A percentile compares a stretch with the other conserved stretches of the same genome.
Evolutionary conservation across 2,329 filamentous ascomycete genomes (phyloP).

Genomic region (Coniochaeta hoffmannii): DNA sequence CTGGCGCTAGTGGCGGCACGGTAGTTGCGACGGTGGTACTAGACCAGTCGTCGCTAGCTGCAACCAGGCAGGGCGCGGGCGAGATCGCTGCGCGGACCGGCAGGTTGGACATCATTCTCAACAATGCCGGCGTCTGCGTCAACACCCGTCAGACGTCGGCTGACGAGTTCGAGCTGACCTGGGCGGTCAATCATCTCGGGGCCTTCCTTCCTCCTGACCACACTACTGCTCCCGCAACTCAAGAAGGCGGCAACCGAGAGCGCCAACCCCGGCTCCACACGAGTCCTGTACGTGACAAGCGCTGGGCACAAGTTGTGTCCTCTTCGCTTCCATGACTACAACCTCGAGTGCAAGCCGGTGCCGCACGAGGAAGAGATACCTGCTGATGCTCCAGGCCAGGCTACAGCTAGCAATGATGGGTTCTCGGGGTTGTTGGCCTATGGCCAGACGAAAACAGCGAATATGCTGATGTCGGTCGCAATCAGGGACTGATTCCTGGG

Average conservation of each 20-base stretch:
- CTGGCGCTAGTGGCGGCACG: not conserved
- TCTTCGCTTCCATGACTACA: no score
- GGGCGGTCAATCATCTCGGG: constrained; percentile 31
- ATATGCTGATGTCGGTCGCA: no score
- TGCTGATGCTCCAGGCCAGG: no score
- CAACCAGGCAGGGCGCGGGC: constrained; percentile 22
- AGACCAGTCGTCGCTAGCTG: constrained; percentile 23
- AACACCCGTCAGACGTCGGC: constrained; percentile 11
- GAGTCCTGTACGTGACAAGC: no score
- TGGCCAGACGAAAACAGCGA: no score
- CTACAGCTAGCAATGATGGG: no score
- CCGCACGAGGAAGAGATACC: no score
- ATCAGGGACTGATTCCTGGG: constrained; percentile 17
- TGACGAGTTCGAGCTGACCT: constrained; percentile 26
- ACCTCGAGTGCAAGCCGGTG: no score
- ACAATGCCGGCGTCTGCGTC: not conserved
- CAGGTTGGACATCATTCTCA: not conserved
- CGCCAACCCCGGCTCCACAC: no score
- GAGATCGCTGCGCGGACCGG: not conserved
- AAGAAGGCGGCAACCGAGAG: no score
- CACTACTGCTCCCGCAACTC: not conserved
- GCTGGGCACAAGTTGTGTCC: no score
- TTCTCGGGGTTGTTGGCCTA: no score
- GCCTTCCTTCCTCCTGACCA: constrained; percentile 25
- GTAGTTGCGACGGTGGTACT: constrained; percentile 19